Base-by-base conservation (phyloP, 1,139 yeast species). In the Lodderomyces margitis region DNA sequence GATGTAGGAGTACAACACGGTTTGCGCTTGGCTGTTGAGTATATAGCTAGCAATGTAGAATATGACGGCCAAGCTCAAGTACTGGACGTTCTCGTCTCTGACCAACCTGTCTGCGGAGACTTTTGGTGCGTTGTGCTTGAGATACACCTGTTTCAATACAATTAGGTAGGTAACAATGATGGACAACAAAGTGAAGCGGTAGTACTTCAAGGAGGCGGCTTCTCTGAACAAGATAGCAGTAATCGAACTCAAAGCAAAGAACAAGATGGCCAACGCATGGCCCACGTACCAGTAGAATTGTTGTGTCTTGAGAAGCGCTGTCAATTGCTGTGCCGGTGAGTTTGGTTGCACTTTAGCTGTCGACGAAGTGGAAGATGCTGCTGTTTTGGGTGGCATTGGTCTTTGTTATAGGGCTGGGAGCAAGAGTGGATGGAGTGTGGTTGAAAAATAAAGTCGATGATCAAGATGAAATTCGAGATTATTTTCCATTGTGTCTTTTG, bases 261-360 rank as follows among this genome's bases (percentile, higher is more conserved):
- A 68, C 19, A 61, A 42, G 2, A 75, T 49, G 5, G 71, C 71
- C 19, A 61, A 52, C 7, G 70, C 64, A 54, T 76, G 80, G 11
- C 79, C 78, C 36, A 74, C 44, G 47, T 69, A 77, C 82, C 82
- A 77, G 51, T 74, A 75, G 51, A 77, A 74, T 51, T 77, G 80
- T 30, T 72, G 72, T 1, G 75, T 66, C 42, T 54, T 59, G 35
- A 59, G 52, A 38, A 70, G 55, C 17, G 24, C 37, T 16, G 34
- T 31, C 39, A 48, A 40, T 34, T 46, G 50, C 31, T 42, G 40
- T 27, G 43, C 19, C 21, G 49, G 49, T 8, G 32, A 28, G 21
- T 19, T 11, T 2, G 46, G 30, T 33, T 28, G 43, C n/a, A 38
- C 41, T 39, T 44, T 45, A 15, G 39, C 16, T 2, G 43, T 27